Evolutionary conservation across 805 yeast genomes (phyloP).

Genomic region (Nematodospora valgi): DNA sequence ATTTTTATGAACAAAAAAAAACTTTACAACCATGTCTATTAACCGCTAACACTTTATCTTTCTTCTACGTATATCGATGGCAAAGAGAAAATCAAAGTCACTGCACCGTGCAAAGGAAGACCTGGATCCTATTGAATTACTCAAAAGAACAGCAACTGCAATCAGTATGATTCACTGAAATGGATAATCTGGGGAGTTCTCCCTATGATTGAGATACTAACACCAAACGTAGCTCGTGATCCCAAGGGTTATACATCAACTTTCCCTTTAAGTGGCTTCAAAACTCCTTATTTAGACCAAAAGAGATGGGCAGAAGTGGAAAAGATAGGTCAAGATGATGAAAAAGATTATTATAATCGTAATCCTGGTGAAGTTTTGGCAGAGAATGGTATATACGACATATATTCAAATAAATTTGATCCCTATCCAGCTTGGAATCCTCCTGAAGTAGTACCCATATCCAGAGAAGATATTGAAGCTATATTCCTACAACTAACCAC

Average conservation of each 20-base stretch:
- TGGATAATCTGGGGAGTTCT: background rate
- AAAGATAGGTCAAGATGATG: conserved; percentile 27
- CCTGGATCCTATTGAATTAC: conserved; percentile 10
- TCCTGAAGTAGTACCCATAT: conserved; percentile 42
- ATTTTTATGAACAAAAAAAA: no score
- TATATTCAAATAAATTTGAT: conserved; percentile 43
- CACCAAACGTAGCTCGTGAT: conserved; percentile 8
- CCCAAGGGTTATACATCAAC: conserved; percentile 9
- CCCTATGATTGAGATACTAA: conserved; percentile 7
- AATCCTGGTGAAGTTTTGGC: conserved; percentile 34
- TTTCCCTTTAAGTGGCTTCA: conserved; percentile 36
- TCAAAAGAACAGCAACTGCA: conserved; percentile 13
- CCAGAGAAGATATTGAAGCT: conserved; percentile 51
- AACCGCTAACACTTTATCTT: background rate
- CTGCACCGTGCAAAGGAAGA: conserved; percentile 8
- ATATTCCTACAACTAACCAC: conserved; percentile 50
- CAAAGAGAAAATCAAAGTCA: conserved; percentile 5
- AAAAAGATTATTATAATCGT: conserved; percentile 21
- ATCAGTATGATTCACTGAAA: conserved; percentile 14
- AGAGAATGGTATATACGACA: conserved; percentile 40
- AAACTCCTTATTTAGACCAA: conserved; percentile 41
- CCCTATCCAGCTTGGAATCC: conserved; percentile 56
- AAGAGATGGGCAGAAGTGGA: conserved; percentile 43
- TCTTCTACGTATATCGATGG: conserved; percentile 1
- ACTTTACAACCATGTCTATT: no score